Percentiles rank a stretch among this genome's conserved stretches.
These are phyloP conservation scores for Nephromyces sp. DNA, from an alignment of 169 alveolate species.

Conservation along the genomic window DNA sequence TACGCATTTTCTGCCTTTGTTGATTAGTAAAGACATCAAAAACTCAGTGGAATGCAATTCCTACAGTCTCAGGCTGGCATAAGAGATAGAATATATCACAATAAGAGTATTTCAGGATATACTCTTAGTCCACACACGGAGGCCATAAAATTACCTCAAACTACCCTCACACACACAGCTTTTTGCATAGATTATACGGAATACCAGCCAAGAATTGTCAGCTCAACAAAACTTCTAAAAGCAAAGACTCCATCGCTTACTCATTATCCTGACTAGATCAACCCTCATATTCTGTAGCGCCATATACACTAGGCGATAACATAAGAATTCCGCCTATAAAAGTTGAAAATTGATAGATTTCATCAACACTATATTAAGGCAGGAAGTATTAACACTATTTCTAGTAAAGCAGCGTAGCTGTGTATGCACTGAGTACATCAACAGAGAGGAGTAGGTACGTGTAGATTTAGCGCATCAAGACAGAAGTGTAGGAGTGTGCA, in stretches of 20 bases:
- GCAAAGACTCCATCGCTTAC: not conserved
- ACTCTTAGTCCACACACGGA: not conserved
- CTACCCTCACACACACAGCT: not conserved
- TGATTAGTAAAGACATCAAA: no score
- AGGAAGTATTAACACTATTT: no score
- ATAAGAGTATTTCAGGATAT: not conserved
- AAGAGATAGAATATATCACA: not conserved
- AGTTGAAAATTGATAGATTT: not conserved
- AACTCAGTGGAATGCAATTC: no score
- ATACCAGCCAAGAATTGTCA: not conserved
- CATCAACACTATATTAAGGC: no score
- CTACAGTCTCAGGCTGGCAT: no score
- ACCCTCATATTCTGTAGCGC: conserved; percentile 26
- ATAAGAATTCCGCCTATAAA: conserved; percentile 12
- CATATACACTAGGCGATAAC: conserved; percentile 21
- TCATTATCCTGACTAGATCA: conserved; percentile 4
- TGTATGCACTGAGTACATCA: no score
- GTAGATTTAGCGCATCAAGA: no score
- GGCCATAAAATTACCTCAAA: not conserved
- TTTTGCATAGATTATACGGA: not conserved
- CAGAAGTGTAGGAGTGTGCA: no score
- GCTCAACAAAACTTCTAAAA: not conserved
- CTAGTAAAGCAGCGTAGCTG: no score
- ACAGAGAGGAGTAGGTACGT: no score
- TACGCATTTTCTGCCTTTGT: no score